phyloP scores from a whole-genome alignment of 2,329 filamentous ascomycete species.

The Aspergillus awamori region DNA sequence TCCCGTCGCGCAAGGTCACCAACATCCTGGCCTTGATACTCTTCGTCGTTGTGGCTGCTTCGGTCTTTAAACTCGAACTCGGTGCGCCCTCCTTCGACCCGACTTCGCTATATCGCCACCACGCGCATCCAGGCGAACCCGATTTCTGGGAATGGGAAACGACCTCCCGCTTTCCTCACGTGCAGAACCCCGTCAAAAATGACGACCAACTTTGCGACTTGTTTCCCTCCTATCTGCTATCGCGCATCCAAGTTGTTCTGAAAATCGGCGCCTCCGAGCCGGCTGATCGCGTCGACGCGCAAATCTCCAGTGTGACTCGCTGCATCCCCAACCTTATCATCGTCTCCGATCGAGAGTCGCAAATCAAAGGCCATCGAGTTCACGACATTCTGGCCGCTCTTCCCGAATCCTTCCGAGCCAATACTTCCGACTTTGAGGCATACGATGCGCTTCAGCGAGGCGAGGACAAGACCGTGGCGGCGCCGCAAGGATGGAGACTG shows the following conservation, averaged over 20 bases:
- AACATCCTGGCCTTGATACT: slow-evolving; percentile 12
- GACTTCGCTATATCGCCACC: slow-evolving; percentile 11
- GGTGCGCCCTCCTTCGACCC: slow-evolving; percentile 6
- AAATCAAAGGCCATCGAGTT: slow-evolving; percentile 47
- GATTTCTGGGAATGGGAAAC: slow-evolving; percentile 31
- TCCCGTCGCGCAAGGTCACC: slow-evolving; percentile 7
- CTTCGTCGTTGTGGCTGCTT: slow-evolving; percentile 5
- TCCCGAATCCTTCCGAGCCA: slow-evolving; percentile 43
- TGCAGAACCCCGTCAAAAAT: neutral
- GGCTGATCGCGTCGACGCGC: slow-evolving; percentile 47
- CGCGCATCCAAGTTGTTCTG: slow-evolving; percentile 51
- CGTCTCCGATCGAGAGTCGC: slow-evolving; percentile 56
- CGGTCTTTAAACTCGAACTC: slow-evolving; percentile 13
- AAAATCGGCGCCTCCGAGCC: slow-evolving; percentile 54
- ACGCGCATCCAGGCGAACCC: neutral
- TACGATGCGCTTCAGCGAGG: slow-evolving; percentile 48
- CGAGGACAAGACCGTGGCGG: slow-evolving; percentile 31
- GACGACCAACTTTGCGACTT: slow-evolving; percentile 21
- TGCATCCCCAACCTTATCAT: slow-evolving; percentile 54
- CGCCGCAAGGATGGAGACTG: slow-evolving; percentile 54
- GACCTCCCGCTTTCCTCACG: slow-evolving; percentile 18
- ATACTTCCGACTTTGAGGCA: slow-evolving; percentile 42
- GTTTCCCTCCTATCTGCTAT: slow-evolving; percentile 43
- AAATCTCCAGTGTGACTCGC: slow-evolving; percentile 57
- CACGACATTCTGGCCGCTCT: slow-evolving; percentile 53